These are phyloP conservation scores for Coprinopsis sp. DNA, from an alignment of 768 basidiomycete species.

Conservation along the genomic window DNA sequence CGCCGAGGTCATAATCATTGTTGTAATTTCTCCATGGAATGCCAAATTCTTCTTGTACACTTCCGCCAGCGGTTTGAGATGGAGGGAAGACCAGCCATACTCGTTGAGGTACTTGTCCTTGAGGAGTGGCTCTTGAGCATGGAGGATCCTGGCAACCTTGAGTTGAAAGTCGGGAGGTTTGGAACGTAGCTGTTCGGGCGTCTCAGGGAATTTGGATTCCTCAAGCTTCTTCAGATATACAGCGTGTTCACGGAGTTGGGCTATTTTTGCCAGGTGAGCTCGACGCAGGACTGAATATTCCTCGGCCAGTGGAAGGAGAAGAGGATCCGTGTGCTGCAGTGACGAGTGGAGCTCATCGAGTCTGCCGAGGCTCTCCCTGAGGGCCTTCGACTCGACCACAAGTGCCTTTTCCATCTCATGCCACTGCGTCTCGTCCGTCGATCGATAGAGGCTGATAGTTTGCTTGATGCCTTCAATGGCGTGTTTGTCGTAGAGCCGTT, in stretches of 20 bases:
- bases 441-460: not conserved
- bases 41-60: no score
- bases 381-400: not conserved
- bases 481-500: not conserved
- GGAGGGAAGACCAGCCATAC: no score
- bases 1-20: no score
- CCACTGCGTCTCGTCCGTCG: not conserved
- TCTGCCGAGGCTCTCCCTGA: no score
- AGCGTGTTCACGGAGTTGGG: not conserved
- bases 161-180: no score
- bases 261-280: not conserved
- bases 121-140: no score
- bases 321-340: not conserved
- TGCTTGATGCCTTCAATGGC: not conserved
- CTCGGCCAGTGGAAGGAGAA: not conserved
- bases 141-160: no score
- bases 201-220: no score
- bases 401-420: not conserved
- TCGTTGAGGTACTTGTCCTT: no score
- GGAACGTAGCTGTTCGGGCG: no score
- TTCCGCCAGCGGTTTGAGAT: no score
- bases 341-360: not conserved
- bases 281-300: not conserved
- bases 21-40: no score
- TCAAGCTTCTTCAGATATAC: not conserved